Evolutionary conservation across 208 protist genomes (phyloP).

Genomic region (Leptomonas pyrrhocoris): DNA sequence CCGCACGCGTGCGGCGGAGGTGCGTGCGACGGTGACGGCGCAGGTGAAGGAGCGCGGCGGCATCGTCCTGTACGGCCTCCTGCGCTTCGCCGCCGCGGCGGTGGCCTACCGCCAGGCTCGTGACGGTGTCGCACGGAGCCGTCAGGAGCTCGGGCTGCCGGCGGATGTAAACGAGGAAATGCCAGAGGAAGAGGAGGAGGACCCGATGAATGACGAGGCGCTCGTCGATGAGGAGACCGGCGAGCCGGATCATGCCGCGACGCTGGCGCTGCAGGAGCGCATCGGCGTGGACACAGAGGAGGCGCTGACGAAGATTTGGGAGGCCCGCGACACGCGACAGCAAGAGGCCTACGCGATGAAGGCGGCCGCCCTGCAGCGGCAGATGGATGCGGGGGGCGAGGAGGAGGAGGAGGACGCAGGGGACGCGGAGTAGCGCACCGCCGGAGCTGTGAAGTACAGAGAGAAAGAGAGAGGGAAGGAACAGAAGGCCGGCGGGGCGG

Average conservation of each 20-base stretch:
- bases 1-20: slow-evolving; percentile 36
- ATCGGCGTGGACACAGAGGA: slow-evolving; percentile 80
- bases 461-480: not conserved
- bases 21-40: slow-evolving; percentile 41
- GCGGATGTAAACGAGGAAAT: slow-evolving; percentile 51
- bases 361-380: slow-evolving; percentile 42
- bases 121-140: slow-evolving; percentile 50
- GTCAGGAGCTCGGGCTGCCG: slow-evolving; percentile 51
- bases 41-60: slow-evolving; percentile 63
- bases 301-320: slow-evolving; percentile 75
- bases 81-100: slow-evolving; percentile 60
- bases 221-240: slow-evolving; percentile 69
- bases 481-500: too few species aligned
- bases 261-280: slow-evolving; percentile 49
- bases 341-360: slow-evolving; percentile 51
- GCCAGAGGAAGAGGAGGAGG: slow-evolving; percentile 77
- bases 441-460: not conserved
- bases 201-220: slow-evolving; percentile 73
- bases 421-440: slow-evolving; percentile 14
- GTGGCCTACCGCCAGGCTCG: slow-evolving; percentile 73
- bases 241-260: slow-evolving; percentile 53
- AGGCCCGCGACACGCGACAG: slow-evolving; percentile 49
- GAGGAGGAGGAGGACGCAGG: slow-evolving; percentile 66
- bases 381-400: slow-evolving; percentile 44
- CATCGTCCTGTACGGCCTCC: slow-evolving; percentile 65